Base-by-base conservation (phyloP, 208 protist genomes). In the Herpetomonas samuelpessoai region DNA sequence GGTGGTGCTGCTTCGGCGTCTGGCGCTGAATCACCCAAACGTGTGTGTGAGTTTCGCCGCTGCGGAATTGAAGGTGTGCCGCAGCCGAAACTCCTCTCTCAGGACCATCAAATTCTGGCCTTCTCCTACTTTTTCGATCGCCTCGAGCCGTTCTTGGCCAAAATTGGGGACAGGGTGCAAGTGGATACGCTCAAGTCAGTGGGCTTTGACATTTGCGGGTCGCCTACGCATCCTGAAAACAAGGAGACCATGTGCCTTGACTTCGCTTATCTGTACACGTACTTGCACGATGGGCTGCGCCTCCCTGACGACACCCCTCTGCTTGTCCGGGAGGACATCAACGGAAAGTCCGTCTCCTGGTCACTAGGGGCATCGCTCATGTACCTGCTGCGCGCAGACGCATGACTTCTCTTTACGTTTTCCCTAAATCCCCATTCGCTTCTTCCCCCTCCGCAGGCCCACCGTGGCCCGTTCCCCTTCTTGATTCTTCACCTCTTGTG, bases 101-200 rank as follows among this genome's bases (percentile, higher is more conserved):
- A 3, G 2, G 45, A 10, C 4, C 30, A 22, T 6, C 22, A 70
- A 3, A 65, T 90, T 6, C 86, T 79, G 56, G 73, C 68, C 27
- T 89, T 93, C 22, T 93, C 86, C 0, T 91, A 85, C 64, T 93
- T 89, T 50, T 84, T 86, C 49, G 80, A 90, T 53, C 71, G 74
- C 6, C 54, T 88, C 1, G 52, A 74, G 18, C 21, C 22, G 21
- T 73, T 79, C 30, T 46, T 45, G 18, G 7, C n/a, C 1, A n/a
- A 29, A 2, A 29, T 61, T 0, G 53, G 54, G 2, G 4, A 16
- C 16, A 54, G 41, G 0, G 51, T 76, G 14, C 56, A 59, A 10
- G 79, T 89, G 14, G 31, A 25, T 0, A 24, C 55, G 1, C 77
- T 79, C 44, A 74, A 59, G 35, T 54, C 63, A 14, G 19, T 75